Evolutionary conservation across 306 rosid genomes (phyloP).

Genomic region (Comarum palustre): DNA sequence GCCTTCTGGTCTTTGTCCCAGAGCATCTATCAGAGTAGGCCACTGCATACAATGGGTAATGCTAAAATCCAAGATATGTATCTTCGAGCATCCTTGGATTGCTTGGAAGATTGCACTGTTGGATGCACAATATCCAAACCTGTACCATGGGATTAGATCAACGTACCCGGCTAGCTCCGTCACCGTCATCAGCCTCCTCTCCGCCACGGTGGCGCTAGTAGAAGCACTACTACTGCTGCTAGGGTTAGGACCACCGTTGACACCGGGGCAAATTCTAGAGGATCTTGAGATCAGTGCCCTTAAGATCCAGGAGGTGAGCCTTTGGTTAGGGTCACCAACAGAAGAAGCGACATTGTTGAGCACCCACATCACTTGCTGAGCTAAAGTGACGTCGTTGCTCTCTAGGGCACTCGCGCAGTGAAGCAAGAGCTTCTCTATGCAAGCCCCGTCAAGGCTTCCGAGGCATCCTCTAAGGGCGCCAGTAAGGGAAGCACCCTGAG

Average conservation of each 20-base stretch:
- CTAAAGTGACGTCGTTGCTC: constrained; percentile 75
- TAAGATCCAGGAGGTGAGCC: constrained; percentile 87
- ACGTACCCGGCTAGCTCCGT: constrained; percentile 92
- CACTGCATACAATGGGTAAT: constrained; percentile 94
- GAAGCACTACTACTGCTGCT: constrained; percentile 4
- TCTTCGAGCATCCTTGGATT: constrained; percentile 51
- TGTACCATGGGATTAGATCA: constrained; percentile 93
- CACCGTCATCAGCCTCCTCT: constrained; percentile 66
- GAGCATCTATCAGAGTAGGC: constrained; percentile 86
- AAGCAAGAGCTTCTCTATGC: constrained; percentile 79
- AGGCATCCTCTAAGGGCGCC: constrained; percentile 76
- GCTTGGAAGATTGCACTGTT: constrained; percentile 73
- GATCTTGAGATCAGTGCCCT: constrained; percentile 84
- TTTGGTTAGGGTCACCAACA: constrained; percentile 79
- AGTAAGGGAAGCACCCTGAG: constrained; percentile 37
- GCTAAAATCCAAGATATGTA: constrained; percentile 84
- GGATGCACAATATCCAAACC: constrained; percentile 83
- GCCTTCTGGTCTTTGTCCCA: constrained; percentile 72
- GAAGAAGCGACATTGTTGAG: constrained; percentile 88
- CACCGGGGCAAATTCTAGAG: constrained; percentile 58
- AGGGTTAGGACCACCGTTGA: constrained; percentile 19
- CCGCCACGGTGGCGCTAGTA: constrained; percentile 29
- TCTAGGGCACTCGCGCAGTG: constrained; percentile 92
- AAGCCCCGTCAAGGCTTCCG: constrained; percentile 83
- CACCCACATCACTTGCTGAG: constrained; percentile 99